Conservation (phyloP, 75 land plant species). For the Isoetes taiwanensis region DNA sequence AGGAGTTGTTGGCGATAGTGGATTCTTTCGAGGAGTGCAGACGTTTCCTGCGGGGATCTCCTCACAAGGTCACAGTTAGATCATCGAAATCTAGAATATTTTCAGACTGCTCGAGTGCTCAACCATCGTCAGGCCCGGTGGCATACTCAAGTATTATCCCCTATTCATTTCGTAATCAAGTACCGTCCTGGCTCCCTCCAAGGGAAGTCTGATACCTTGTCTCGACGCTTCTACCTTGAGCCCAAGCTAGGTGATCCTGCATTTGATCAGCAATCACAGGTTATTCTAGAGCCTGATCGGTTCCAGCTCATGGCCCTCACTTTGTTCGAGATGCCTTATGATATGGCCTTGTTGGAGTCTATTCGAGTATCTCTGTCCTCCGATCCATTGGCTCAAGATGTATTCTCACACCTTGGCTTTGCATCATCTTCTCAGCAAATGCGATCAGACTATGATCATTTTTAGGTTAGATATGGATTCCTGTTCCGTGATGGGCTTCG, state of each 20-base stretch:
- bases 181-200: no score
- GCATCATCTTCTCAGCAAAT: no score
- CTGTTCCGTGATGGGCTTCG: no score
- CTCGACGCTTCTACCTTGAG: neutral
- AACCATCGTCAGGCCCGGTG: neutral
- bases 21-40: slow-evolving; percentile 5
- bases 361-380: no score
- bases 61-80: neutral
- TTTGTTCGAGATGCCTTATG: no score
- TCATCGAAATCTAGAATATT: neutral
- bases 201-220: neutral
- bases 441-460: no score
- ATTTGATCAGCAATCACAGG: neutral
- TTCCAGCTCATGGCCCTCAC: neutral
- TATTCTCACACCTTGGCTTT: no score
- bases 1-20: neutral
- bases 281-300: neutral
- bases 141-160: neutral
- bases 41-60: neutral
- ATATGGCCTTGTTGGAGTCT: no score
- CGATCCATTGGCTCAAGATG: no score
- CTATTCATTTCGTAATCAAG: neutral
- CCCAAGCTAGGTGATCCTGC: slow-evolving; percentile 1
- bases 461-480: no score
- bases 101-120: neutral